Base-by-base conservation (phyloP, 495 filamentous ascomycete genomes). In the Evansstolkia leycettana region DNA sequence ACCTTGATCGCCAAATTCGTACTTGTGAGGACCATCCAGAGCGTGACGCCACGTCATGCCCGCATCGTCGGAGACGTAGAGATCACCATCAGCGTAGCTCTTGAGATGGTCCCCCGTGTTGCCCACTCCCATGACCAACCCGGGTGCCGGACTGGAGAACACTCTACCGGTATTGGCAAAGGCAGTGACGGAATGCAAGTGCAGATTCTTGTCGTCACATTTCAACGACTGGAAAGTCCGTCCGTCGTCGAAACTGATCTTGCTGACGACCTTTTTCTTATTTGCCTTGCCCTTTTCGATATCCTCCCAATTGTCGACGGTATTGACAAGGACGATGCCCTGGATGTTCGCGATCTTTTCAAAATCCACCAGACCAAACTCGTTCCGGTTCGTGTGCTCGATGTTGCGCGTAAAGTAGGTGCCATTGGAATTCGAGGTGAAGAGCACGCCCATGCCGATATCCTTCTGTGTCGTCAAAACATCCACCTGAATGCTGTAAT, bases 401-500 rank as follows among this genome's bases (percentile, higher is more conserved):
- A 85, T 75, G 50, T 94, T 94, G 36, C 78, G 73, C 0, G 75
- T 86, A 55, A 95, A 98, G 51, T 92, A 94, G 2, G 87, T 94
- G 28, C 90, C 90, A 48, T 95, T 90, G 13, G 84, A 94, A 46
- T 96, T 96, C 49, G 89, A 95, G 7, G 83, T 89, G 45, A 92
- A 84, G 13, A 95, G 66, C 2, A 81, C 73, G 15, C 90, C 90
- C 72, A 94, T 84, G 4, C 81, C 76, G 24, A 63, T 73, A 2
- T 61, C 63, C 19, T 66, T 58, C 39, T 52, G 51, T 8, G 74
- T 73, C 1, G 77, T 83, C 65, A 85, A 74, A 42, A 96, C 88
- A 64, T 96, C 87, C 27, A 98, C 76, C 54, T 95, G 87, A 40
- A 98, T 84, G 61, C 88, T 94, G 65, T 96, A 94, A 44, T 93